Evolutionary conservation across 1,284 basidiomycete species (phyloP).

Genomic region (Ceratobasidium theobromae): DNA sequence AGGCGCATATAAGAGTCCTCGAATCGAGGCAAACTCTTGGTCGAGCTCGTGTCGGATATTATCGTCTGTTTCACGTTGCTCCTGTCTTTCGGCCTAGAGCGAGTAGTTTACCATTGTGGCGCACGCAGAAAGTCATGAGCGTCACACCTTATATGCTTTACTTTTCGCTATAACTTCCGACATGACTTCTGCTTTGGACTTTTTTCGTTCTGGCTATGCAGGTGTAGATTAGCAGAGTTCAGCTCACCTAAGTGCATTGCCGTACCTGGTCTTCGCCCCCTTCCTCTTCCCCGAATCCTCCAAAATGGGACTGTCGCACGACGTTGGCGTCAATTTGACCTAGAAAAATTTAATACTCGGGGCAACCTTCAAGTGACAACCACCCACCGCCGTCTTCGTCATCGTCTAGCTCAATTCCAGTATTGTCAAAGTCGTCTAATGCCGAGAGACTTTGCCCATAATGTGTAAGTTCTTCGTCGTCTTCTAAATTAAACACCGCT

Average conservation of each 20-base stretch:
- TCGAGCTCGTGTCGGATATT: slow-evolving; percentile 88
- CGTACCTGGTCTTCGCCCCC: slow-evolving; percentile 55
- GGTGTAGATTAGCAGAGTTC: neutral
- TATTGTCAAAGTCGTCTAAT: slow-evolving; percentile 83
- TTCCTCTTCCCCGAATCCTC: slow-evolving; percentile 77
- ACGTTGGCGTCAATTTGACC: slow-evolving; percentile 68
- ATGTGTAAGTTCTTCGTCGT: slow-evolving; percentile 89
- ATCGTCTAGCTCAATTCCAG: slow-evolving; percentile 69
- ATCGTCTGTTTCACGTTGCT: slow-evolving; percentile 83
- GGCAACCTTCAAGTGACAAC: slow-evolving; percentile 40
- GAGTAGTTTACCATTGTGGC: neutral
- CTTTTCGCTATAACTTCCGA: slow-evolving; percentile 97
- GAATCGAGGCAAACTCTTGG: slow-evolving; percentile 81
- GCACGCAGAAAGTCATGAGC: neutral
- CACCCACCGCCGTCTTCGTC: slow-evolving; percentile 66
- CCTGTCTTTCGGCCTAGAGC: slow-evolving; percentile 77
- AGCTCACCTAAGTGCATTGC: neutral
- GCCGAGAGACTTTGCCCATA: slow-evolving; percentile 86
- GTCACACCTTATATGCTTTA: slow-evolving; percentile 83
- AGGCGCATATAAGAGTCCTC: slow-evolving; percentile 65
- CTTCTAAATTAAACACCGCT: slow-evolving; percentile 84
- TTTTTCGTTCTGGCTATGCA: slow-evolving; percentile 72
- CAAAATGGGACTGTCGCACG: slow-evolving; percentile 76
- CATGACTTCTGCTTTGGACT: slow-evolving; percentile 96
- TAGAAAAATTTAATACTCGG: slow-evolving; percentile 38